These are phyloP conservation scores for Auriculariales sp. DNA, from an alignment of 768 basidiomycete species.

Conservation along the genomic window DNA sequence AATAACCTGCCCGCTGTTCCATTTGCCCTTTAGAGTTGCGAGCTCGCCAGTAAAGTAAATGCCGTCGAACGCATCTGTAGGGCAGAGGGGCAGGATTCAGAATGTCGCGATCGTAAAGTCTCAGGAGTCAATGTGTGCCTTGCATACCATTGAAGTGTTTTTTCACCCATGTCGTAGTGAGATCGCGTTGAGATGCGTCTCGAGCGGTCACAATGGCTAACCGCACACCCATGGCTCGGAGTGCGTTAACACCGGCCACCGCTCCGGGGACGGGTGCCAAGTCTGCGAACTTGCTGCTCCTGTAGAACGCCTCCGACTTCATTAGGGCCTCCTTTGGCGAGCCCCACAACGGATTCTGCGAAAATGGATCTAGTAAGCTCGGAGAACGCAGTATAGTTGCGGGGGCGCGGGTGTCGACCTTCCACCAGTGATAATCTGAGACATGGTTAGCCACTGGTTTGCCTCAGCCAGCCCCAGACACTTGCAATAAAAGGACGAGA, in stretches of 20 bases:
- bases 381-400: background rate
- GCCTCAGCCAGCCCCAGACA: background rate
- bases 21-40: constrained; percentile 26
- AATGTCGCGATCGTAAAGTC: background rate
- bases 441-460: background rate
- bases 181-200: constrained; percentile 33
- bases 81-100: background rate
- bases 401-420: constrained; percentile 23
- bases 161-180: constrained; percentile 54
- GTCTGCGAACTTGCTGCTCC: constrained; percentile 29
- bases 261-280: constrained; percentile 47
- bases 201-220: constrained; percentile 71
- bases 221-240: constrained; percentile 49
- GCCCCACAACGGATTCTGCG: constrained; percentile 46
- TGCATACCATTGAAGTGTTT: constrained; percentile 44
- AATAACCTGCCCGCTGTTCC: constrained; percentile 15
- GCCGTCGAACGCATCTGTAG: constrained; percentile 34
- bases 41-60: constrained; percentile 68
- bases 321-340: constrained; percentile 36
- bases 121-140: background rate
- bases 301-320: constrained; percentile 48
- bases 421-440: constrained; percentile 68
- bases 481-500: constrained; percentile 49
- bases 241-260: constrained; percentile 34
- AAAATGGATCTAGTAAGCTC: constrained; percentile 1